These are phyloP conservation scores for Chaetomiaceae sp. DNA, from an alignment of 2,329 filamentous ascomycete genomes.

Conservation along the genomic window DNA sequence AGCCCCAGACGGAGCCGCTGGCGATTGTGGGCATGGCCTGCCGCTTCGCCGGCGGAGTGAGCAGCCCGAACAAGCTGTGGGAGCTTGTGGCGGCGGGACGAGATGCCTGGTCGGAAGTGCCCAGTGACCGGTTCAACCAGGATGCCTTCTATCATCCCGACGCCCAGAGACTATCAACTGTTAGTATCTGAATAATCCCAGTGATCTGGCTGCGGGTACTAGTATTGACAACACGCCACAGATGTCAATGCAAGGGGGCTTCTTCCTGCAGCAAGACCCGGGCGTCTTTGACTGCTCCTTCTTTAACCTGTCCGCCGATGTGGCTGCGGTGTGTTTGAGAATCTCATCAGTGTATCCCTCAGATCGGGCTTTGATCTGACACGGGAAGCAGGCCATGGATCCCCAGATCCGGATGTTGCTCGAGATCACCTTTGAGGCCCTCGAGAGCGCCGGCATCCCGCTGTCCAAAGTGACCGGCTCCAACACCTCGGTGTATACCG, in stretches of 20 bases:
- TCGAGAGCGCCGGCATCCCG: constrained; percentile 24
- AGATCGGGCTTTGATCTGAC: constrained; percentile 31
- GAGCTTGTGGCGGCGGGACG: constrained; percentile 17
- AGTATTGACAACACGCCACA: too few relatives aligned
- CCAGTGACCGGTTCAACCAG: constrained; percentile 10
- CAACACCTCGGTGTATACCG: background rate
- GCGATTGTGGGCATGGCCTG: constrained; percentile 20
- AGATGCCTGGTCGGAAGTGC: background rate
- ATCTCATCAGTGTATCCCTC: constrained; percentile 31
- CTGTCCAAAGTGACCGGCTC: background rate
- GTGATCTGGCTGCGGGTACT: too few relatives aligned
- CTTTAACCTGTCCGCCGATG: too few relatives aligned
- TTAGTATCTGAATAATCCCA: too few relatives aligned
- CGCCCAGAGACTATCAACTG: too few relatives aligned
- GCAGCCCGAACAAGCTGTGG: constrained; percentile 27
- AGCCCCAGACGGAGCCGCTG: too few relatives aligned
- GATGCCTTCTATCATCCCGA: background rate
- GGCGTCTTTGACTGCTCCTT: too few relatives aligned
- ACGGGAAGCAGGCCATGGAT: constrained; percentile 30
- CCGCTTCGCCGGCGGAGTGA: constrained; percentile 25
- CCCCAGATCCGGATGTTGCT: constrained; percentile 30
- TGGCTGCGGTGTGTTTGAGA: background rate
- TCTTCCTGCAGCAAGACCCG: too few relatives aligned
- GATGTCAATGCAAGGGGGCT: too few relatives aligned
- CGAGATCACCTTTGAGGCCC: constrained; percentile 31